Conservation (phyloP, 352 stramenopile genomes). For the Globisporangium perplexum region DNA sequence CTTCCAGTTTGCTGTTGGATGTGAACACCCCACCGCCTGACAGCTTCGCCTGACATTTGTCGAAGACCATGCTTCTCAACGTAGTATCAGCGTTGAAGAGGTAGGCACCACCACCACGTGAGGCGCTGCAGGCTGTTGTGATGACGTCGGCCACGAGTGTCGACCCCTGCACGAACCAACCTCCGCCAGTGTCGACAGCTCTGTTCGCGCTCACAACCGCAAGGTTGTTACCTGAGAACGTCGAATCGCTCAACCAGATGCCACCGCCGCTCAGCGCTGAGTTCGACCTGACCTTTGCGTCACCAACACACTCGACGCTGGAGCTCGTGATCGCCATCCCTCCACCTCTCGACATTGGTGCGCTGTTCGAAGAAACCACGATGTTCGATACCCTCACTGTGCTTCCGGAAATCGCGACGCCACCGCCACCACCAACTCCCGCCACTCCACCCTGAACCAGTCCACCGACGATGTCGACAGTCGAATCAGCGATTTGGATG, state of each 20-base stretch:
- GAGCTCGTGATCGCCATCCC: slow-evolving; percentile 9
- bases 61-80: background rate
- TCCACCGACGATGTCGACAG: slow-evolving; percentile 12
- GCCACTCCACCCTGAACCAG: slow-evolving; percentile 4
- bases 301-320: slow-evolving; percentile 3
- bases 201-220: slow-evolving; percentile 3
- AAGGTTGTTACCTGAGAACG: slow-evolving; percentile 5
- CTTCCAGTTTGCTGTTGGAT: slow-evolving; percentile 1
- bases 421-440: slow-evolving; percentile 5
- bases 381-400: slow-evolving; percentile 2
- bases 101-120: slow-evolving; percentile 15
- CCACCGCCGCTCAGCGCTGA: slow-evolving; percentile 6
- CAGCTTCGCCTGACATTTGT: slow-evolving; percentile 7
- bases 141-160: background rate
- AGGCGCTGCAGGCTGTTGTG: background rate
- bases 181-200: slow-evolving; percentile 8
- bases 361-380: slow-evolving; percentile 10
- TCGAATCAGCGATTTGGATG: slow-evolving; percentile 18
- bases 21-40: slow-evolving; percentile 13
- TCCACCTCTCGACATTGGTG: slow-evolving; percentile 3
- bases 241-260: slow-evolving; percentile 7
- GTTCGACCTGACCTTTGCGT: slow-evolving; percentile 6
- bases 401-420: slow-evolving; percentile 6
- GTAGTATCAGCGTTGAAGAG: slow-evolving; percentile 5
- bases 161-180: slow-evolving; percentile 3